Base-by-base conservation (phyloP, 257 asterid genomes). In the Penstemon eatonii region DNA sequence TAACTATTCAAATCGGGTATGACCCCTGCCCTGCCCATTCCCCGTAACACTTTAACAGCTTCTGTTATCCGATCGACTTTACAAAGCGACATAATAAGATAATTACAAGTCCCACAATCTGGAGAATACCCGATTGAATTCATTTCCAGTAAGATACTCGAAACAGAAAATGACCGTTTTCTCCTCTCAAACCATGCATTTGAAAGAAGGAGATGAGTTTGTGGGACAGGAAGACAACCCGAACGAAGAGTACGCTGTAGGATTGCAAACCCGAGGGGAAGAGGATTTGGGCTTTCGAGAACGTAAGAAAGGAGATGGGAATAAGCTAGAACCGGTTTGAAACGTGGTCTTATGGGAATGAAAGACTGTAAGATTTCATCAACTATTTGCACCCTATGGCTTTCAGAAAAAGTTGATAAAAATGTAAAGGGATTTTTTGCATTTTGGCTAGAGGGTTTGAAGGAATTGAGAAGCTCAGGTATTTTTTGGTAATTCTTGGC, bases 1-100 rank as follows among this genome's bases (percentile, higher is more conserved):
- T 73, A 91, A 66, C 87, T 83, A 63, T 88, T 95, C 76, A 71
- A 79, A 77, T 89, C 85, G 0, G 94, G 91, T 66, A 83, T 8
- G 65, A 91, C 87, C 3, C 90, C 90, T 7, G 78, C 87, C 40
- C 60, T 63, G 7, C 68, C 59, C 95, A 91, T 91, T 36, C 85
- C 89, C 61, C 71, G 77, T 74, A 89, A 67, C 55, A 89, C 86
- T 45, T 62, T 41, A 38, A 62, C 38, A 2, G 89, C 98, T 74
- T 25, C 33, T 25, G 33, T 25, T 25, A 25, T 25, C 33, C 33
- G 2, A 25, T 25, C 33, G 33, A 25, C 33, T 2, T 25, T 25
- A 25, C 33, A 25, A 25, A 25, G 33, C 33, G 33, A 25, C 33
- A 25, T 25, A 25, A 25, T 25, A 25, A 25, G 33, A 25, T 25